A percentile compares a stretch with the other conserved stretches of the same genome.
These are phyloP conservation scores for Didymella pinodella DNA, from an alignment of 2,329 filamentous ascomycete species.

Conservation along the genomic window DNA sequence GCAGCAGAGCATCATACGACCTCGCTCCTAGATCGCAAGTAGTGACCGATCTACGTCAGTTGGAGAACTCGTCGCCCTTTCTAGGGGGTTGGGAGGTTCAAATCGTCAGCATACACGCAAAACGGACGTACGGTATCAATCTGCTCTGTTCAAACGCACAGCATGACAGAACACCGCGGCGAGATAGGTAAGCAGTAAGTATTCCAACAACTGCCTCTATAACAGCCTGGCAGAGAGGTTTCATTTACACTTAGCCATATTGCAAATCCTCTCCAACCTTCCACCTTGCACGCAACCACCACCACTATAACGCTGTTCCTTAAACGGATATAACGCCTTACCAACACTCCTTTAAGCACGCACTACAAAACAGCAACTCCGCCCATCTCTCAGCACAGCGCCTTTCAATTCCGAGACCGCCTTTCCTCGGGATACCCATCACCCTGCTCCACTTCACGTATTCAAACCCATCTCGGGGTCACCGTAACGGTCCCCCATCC, in stretches of 20 bases:
- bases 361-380: not conserved
- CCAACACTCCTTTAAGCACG: not conserved
- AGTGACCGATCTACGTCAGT: not conserved
- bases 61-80: not conserved
- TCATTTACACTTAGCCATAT: not conserved
- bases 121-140: not conserved
- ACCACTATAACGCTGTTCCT: not conserved
- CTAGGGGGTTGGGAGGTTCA: not conserved
- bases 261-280: too few species aligned
- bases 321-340: not conserved
- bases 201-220: too few species aligned
- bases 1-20: too few species aligned
- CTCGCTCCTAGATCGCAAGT: not conserved
- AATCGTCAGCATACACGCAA: not conserved
- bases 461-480: slow-evolving; percentile 1
- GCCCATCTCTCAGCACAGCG: not conserved
- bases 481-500: not conserved
- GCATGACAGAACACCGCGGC: not conserved
- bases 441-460: not conserved
- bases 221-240: not conserved
- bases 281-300: too few species aligned
- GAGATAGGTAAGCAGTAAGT: not conserved
- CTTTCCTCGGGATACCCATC: not conserved
- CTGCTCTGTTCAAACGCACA: not conserved
- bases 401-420: not conserved